Percentiles rank a stretch among this genome's conserved stretches.
Conservation (phyloP, 2,329 filamentous ascomycete species). For the Calonectria pauciramosa region DNA sequence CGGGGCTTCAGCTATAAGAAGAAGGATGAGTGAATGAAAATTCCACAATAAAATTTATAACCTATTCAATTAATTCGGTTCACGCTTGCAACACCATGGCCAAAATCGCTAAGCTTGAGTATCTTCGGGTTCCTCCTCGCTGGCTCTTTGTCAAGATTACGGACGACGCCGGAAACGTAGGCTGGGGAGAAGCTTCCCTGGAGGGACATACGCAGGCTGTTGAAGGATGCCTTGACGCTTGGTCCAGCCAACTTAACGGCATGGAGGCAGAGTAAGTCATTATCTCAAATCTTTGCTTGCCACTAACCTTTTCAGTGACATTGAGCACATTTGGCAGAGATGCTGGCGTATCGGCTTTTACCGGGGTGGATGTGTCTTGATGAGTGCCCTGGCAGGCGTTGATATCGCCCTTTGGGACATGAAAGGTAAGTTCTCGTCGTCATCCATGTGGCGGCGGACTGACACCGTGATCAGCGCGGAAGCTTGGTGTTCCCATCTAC, state of each 20-base stretch:
- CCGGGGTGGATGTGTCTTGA: slow-evolving; percentile 82
- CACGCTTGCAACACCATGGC: slow-evolving; percentile 39
- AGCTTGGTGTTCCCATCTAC: slow-evolving; percentile 75
- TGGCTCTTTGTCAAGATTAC: slow-evolving; percentile 86
- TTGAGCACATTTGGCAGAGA: slow-evolving; percentile 85
- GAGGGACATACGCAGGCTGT: slow-evolving; percentile 82
- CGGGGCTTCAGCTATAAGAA: not conserved
- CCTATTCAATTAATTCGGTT: not conserved
- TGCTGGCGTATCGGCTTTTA: slow-evolving; percentile 81
- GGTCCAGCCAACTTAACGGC: slow-evolving; percentile 72
- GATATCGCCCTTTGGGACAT: slow-evolving; percentile 87
- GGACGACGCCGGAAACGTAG: slow-evolving; percentile 73
- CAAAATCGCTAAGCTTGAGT: slow-evolving; percentile 67
- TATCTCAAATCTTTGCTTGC: rapidly evolving
- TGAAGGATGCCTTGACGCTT: slow-evolving; percentile 79
- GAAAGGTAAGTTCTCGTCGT: slow-evolving; percentile 60
- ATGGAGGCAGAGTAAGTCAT: slow-evolving; percentile 76
- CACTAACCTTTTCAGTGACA: slow-evolving; percentile 65
- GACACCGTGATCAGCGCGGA: slow-evolving; percentile 51
- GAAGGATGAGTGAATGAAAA: not conserved
- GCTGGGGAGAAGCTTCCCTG: slow-evolving; percentile 82
- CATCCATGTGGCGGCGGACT: not conserved
- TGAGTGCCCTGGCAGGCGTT: slow-evolving; percentile 82
- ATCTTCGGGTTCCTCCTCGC: slow-evolving; percentile 80
- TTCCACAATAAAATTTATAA: not conserved